Evolutionary conservation across 306 rosid genomes (phyloP).

Genomic region (Luffa acutangula): DNA sequence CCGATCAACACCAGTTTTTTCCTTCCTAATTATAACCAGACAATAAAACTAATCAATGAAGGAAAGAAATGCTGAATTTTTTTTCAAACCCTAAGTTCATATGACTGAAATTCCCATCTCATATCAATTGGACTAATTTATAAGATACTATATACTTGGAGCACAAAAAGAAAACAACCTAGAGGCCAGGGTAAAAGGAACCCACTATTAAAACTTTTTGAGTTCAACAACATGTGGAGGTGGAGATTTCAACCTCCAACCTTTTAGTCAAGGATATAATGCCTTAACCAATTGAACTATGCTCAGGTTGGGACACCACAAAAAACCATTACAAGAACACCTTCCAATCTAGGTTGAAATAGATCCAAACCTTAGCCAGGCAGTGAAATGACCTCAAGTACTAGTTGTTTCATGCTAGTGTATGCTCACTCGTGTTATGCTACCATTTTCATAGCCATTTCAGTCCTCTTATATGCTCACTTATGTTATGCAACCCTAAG

Average conservation of each 20-base stretch:
- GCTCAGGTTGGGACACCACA: background rate
- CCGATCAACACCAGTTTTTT: slow-evolving; percentile 75
- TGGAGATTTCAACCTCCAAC: background rate
- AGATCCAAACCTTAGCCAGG: background rate
- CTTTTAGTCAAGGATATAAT: background rate
- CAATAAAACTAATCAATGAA: background rate
- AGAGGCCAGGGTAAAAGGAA: background rate
- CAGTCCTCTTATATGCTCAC: background rate
- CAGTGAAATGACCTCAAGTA: background rate
- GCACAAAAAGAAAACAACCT: background rate
- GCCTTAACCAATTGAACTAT: background rate
- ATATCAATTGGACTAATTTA: background rate
- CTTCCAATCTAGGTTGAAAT: background rate
- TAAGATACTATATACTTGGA: background rate
- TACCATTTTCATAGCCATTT: background rate
- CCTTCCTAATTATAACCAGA: slow-evolving; percentile 47
- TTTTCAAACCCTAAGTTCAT: background rate
- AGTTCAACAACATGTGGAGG: background rate
- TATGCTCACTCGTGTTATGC: too few species aligned
- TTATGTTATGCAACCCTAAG: background rate
- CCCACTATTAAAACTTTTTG: background rate
- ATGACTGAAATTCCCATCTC: background rate
- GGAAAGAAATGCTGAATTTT: background rate
- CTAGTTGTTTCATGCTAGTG: background rate
- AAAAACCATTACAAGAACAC: background rate